These are phyloP conservation scores for Suhomyces anneliseae DNA, from an alignment of 1,139 yeast species.

Conservation along the genomic window DNA sequence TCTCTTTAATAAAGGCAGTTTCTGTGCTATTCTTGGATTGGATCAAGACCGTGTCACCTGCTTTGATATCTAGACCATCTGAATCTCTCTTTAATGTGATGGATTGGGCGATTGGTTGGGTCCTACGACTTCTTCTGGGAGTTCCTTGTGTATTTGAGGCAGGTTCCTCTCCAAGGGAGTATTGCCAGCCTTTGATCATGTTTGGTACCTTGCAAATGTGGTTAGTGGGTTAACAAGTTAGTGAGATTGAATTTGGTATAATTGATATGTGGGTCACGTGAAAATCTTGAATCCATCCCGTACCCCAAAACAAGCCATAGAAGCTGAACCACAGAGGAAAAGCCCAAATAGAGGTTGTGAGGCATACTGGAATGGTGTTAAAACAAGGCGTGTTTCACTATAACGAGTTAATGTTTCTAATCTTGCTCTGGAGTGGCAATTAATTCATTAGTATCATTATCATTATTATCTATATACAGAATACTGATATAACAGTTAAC, in stretches of 20 bases:
- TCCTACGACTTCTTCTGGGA: conserved; percentile 18
- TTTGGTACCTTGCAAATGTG: neutral
- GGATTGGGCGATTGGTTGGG: conserved; percentile 6
- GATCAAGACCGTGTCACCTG: conserved; percentile 43
- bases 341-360: too few species aligned
- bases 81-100: conserved; percentile 26
- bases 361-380: too few species aligned
- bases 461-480: too few species aligned
- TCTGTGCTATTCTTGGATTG: conserved; percentile 17
- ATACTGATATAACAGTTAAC: too few species aligned
- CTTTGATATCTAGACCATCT: conserved; percentile 39
- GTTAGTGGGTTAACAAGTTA: neutral
- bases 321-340: too few species aligned
- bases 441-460: too few species aligned
- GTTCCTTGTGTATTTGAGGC: conserved; percentile 9
- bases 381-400: too few species aligned
- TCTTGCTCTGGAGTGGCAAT: too few species aligned
- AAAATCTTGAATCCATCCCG: conserved; percentile 1
- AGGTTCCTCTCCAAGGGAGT: conserved; percentile 18
- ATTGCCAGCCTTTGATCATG: conserved; percentile 35
- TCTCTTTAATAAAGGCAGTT: conserved; percentile 42
- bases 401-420: too few species aligned
- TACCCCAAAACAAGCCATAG: too few species aligned
- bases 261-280: conserved; percentile 1
- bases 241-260: neutral